Percentiles rank a stretch among this genome's conserved stretches.
Evolutionary conservation across 257 asterid genomes (phyloP).

Genomic region (Gynochthodes officinalis): DNA sequence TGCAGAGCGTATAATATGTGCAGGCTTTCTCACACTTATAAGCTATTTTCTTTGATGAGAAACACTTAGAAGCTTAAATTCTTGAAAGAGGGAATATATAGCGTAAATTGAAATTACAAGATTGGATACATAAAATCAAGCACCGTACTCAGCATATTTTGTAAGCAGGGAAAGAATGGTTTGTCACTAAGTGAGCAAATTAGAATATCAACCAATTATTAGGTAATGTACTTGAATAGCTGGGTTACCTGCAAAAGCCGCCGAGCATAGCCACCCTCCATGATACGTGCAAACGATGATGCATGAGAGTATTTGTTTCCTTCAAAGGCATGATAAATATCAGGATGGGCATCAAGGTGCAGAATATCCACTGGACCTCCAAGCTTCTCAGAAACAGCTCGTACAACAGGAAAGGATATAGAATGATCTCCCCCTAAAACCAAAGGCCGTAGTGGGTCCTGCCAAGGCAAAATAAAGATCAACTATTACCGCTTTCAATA

Average conservation of each 20-base stretch:
- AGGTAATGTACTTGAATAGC: background rate
- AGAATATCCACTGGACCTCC: conserved; percentile 97
- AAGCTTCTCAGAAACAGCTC: conserved; percentile 98
- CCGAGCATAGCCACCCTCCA: conserved; percentile 99
- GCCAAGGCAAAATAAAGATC: conserved; percentile 11
- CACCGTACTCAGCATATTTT: background rate
- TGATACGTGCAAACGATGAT: conserved; percentile 91
- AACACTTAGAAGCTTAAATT: background rate
- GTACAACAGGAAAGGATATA: conserved; percentile 85
- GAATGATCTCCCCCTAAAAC: conserved; percentile 99
- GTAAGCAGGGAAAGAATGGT: background rate
- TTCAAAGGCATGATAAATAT: conserved; percentile 85
- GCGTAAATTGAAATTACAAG: background rate
- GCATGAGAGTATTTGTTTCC: conserved; percentile 98
- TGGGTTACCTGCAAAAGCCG: conserved; percentile 75
- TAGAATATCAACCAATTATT: background rate
- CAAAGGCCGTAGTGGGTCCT: conserved; percentile 88
- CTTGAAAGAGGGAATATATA: background rate
- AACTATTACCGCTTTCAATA: background rate
- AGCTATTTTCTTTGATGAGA: background rate
- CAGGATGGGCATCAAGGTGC: conserved; percentile 99
- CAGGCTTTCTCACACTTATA: background rate
- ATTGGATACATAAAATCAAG: background rate
- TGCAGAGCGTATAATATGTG: no score
- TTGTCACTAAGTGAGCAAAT: background rate